phyloP scores from a whole-genome alignment of 208 protist genomes.

The Leishmania braziliensis region DNA sequence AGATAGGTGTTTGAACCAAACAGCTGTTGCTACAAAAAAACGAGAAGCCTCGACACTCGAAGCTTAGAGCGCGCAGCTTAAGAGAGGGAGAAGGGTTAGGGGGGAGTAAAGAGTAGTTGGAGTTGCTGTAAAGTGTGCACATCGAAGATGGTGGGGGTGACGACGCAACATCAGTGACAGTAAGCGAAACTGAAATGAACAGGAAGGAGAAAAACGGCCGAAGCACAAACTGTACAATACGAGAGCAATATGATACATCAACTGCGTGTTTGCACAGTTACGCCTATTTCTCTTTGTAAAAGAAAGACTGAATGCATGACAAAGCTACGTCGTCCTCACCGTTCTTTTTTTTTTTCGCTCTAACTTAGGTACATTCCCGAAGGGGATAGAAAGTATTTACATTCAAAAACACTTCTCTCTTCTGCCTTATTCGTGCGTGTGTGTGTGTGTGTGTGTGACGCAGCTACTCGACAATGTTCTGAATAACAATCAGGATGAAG shows the following conservation, averaged over 20 bases:
- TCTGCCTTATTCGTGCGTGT: neutral
- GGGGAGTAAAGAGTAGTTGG: neutral
- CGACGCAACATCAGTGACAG: too few relatives aligned
- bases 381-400: constrained; percentile 8
- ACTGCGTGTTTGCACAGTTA: neutral
- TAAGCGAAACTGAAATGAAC: neutral
- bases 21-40: neutral
- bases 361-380: neutral
- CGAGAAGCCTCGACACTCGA: neutral
- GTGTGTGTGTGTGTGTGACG: neutral
- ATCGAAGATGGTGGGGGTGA: neutral
- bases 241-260: neutral
- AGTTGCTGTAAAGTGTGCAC: too few relatives aligned
- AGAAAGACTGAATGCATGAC: neutral
- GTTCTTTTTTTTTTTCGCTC: constrained; percentile 5
- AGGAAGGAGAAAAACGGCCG: neutral
- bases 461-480: constrained; percentile 65
- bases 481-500: constrained; percentile 93
- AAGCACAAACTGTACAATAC: neutral
- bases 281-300: neutral
- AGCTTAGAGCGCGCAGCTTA: neutral
- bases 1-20: neutral
- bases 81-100: neutral
- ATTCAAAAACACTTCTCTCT: neutral
- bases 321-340: neutral